These are phyloP conservation scores for Dothideomycetes sp. DNA, from an alignment of 2,329 filamentous ascomycete species.

Conservation along the genomic window DNA sequence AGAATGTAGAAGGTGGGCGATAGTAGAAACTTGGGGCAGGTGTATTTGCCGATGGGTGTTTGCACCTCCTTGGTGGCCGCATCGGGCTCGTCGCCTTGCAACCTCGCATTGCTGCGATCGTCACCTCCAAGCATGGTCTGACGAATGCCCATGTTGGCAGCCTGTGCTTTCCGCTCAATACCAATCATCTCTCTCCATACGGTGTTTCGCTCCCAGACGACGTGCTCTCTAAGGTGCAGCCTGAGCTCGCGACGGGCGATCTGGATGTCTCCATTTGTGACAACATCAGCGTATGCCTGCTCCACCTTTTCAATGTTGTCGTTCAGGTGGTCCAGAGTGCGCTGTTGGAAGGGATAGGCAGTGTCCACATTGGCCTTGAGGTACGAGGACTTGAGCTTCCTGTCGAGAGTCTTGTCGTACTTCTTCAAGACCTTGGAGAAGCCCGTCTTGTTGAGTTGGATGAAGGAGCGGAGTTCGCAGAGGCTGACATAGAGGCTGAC, in stretches of 20 bases:
- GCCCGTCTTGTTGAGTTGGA: constrained; percentile 91
- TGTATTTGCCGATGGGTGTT: constrained; percentile 71
- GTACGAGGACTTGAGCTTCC: constrained; percentile 66
- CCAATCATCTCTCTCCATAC: constrained; percentile 99
- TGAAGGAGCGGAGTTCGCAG: constrained; percentile 91
- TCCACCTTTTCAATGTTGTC: constrained; percentile 67
- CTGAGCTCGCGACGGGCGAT: constrained; percentile 76
- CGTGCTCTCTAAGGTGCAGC: constrained; percentile 85
- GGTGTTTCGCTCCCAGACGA: constrained; percentile 97
- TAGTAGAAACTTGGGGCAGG: constrained; percentile 70
- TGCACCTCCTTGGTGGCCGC: constrained; percentile 54
- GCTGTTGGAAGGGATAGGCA: constrained; percentile 69
- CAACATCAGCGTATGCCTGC: constrained; percentile 65
- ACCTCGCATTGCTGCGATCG: constrained; percentile 54
- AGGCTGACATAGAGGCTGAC: constrained; percentile 81
- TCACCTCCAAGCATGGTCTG: constrained; percentile 68
- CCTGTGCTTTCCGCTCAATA: constrained; percentile 89
- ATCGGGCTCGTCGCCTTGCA: constrained; percentile 76
- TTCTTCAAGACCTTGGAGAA: constrained; percentile 97
- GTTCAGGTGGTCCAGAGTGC: constrained; percentile 60
- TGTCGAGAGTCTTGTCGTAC: constrained; percentile 91
- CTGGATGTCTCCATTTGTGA: constrained; percentile 68
- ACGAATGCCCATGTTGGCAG: constrained; percentile 72
- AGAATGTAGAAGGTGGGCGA: constrained; percentile 73
- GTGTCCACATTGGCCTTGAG: constrained; percentile 62